Conservation (phyloP, 2,329 filamentous ascomycete species). For the Pyrenochaeta sp. region DNA sequence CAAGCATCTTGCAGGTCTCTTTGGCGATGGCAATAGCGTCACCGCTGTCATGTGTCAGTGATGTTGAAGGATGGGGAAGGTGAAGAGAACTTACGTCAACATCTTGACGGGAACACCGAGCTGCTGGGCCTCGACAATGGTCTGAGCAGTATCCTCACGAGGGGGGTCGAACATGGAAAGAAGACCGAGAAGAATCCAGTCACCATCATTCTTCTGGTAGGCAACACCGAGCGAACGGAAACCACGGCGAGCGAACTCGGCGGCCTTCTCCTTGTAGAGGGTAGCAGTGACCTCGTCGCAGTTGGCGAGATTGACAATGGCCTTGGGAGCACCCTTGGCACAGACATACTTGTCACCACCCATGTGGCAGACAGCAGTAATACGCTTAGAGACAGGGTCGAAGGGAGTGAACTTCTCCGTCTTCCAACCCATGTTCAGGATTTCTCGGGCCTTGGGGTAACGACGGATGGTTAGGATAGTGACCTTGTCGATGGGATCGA, state of each 20-base stretch:
- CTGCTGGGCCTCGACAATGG: conserved; percentile 77
- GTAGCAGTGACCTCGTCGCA: conserved; percentile 71
- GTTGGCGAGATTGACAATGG: conserved; percentile 73
- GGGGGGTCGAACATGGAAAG: conserved; percentile 83
- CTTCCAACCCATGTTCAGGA: conserved; percentile 76
- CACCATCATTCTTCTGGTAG: conserved; percentile 78
- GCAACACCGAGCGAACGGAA: conserved; percentile 83
- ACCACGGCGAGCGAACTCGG: conserved; percentile 79
- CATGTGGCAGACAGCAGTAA: conserved; percentile 73
- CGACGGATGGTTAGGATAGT: conserved; percentile 78
- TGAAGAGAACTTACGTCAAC: conserved; percentile 62
- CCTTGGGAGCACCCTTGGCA: conserved; percentile 81
- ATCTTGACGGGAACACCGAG: conserved; percentile 82
- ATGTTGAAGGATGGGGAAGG: background rate
- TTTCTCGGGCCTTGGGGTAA: conserved; percentile 80
- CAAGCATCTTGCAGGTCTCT: conserved; percentile 84
- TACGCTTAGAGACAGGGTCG: conserved; percentile 82
- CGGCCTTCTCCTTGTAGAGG: conserved; percentile 75
- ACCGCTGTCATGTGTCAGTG: conserved; percentile 54
- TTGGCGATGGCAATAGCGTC: conserved; percentile 82
- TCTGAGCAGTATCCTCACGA: conserved; percentile 80
- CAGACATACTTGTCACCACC: conserved; percentile 76
- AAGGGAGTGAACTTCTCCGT: conserved; percentile 81
- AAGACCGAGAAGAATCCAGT: conserved; percentile 78
- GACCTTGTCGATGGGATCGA: conserved; percentile 82